A percentile compares a stretch with the other conserved stretches of the same genome.
Evolutionary conservation across 2,329 filamentous ascomycete genomes (phyloP).

Genomic region (Dactylonectria macrodidyma): DNA sequence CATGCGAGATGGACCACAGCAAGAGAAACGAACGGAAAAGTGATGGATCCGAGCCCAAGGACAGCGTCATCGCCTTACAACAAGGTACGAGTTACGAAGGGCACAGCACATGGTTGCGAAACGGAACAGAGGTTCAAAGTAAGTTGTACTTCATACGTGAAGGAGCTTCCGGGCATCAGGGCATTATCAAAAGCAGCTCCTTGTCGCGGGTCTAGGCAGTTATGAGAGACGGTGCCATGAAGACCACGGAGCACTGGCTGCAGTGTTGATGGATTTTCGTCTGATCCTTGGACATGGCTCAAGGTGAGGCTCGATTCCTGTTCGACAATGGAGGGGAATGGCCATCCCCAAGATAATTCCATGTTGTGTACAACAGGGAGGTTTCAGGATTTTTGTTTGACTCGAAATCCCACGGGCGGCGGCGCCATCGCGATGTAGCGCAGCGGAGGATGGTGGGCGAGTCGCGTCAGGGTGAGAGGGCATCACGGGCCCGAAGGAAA

Average conservation of each 20-base stretch:
- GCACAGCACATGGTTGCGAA: slow-evolving; percentile 25
- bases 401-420: not conserved
- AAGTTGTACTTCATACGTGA: not conserved
- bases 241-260: slow-evolving; percentile 7
- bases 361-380: not conserved
- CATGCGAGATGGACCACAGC: slow-evolving; percentile 12
- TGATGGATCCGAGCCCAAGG: slow-evolving; percentile 40
- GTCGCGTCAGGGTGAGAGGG: slow-evolving; percentile 19
- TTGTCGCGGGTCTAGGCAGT: not conserved
- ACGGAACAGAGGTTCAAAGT: slow-evolving; percentile 20
- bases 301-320: slow-evolving; percentile 29
- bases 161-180: slow-evolving; percentile 17
- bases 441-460: slow-evolving; percentile 8
- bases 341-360: not conserved
- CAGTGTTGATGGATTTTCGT: slow-evolving; percentile 18
- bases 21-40: slow-evolving; percentile 39
- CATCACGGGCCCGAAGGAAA: slow-evolving; percentile 32
- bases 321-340: slow-evolving; percentile 3
- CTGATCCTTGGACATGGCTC: slow-evolving; percentile 19
- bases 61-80: slow-evolving; percentile 38
- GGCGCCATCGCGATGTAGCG: slow-evolving; percentile 7
- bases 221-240: not conserved
- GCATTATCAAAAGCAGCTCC: slow-evolving; percentile 31
- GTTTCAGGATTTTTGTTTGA: not conserved
- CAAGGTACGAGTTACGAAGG: slow-evolving; percentile 25